Conservation (phyloP, 768 basidiomycete genomes). For the Trametes sanguinea region DNA sequence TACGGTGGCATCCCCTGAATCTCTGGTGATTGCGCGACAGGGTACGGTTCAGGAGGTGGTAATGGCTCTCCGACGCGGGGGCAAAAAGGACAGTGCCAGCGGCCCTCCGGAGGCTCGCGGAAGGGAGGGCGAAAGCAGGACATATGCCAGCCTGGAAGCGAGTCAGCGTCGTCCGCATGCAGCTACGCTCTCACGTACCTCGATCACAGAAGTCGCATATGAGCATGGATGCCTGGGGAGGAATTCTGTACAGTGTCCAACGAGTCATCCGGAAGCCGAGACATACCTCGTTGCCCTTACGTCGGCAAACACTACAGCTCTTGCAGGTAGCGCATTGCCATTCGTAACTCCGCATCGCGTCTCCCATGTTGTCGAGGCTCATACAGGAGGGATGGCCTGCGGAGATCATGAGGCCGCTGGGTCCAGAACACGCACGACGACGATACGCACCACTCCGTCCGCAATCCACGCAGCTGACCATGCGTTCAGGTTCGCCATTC, state of each 20-base stretch:
- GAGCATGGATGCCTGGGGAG: constrained; percentile 66
- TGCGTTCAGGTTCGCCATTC: constrained; percentile 55
- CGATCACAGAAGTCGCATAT: constrained; percentile 96
- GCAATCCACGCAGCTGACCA: constrained; percentile 83
- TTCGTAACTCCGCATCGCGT: constrained; percentile 66
- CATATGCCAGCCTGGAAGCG: constrained; percentile 74
- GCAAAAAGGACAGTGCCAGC: constrained; percentile 76
- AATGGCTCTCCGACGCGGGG: constrained; percentile 37
- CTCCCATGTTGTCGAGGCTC: constrained; percentile 57
- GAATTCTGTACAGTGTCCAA: neutral
- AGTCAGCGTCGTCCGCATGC: constrained; percentile 2
- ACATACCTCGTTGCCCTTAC: constrained; percentile 88
- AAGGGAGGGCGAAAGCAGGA: constrained; percentile 77
- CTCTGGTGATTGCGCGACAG: neutral
- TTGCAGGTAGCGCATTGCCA: constrained; percentile 96
- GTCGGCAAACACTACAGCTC: constrained; percentile 81
- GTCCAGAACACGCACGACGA: neutral
- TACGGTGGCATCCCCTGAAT: constrained; percentile 8
- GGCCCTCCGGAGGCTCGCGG: constrained; percentile 67
- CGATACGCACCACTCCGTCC: constrained; percentile 71
- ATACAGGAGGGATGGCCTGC: constrained; percentile 89
- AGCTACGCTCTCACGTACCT: constrained; percentile 43
- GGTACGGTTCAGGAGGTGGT: constrained; percentile 5
- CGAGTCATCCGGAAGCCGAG: constrained; percentile 5
- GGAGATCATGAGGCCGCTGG: constrained; percentile 6